Evolutionary conservation across 2,329 filamentous ascomycete genomes (phyloP), one percentile per base, ranked within the genome.

Genomic region (Diaporthe sp.): DNA sequence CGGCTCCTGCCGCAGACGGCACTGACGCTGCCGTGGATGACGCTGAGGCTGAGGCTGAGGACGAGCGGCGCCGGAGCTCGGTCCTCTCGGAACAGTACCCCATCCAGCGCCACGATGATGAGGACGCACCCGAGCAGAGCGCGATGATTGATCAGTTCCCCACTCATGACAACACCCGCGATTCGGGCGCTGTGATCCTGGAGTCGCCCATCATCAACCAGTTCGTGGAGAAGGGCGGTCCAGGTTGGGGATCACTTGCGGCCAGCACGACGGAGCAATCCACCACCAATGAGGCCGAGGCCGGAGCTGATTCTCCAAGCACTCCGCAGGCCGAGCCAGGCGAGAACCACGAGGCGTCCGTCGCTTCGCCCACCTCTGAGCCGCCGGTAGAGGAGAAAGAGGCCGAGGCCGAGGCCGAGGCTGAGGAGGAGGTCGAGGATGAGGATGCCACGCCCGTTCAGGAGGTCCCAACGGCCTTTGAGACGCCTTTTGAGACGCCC

Each of bases 401-500:
- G 35, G 38, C 22, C 15, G 60, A 64, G 1, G 19, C 12, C 25
- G 70, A 64, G 28, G 67, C 71, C 2, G 72, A 71, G 2, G 42
- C 50, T 25, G 64, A n/a, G 35, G 38, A 30, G 25, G 60, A 64
- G 1, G 19, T 17, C 25, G 70, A 64, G 28, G 67, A 74, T 4
- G 72, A 71, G 2, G 42, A 58, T 25, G 64, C 55, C 17, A 60
- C 50, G 8, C 33, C 54, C 17, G 50, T 57, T 17, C 50, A 66
- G 38, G 47, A 61, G 19, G 2, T 60, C 4, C 12, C 67, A 13
- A 60, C 55, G n/a, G 40, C 35, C 4, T 67, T 38, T 13, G 38
- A 58, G 54, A 73, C 64, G 30, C 72, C 72, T 4, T 69, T 69
- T 4, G 71, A 67, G 40, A 72, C 69, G 30, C 69, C 69, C 7